These are phyloP conservation scores for Sporothrix phasma DNA, from an alignment of 2,329 filamentous ascomycete genomes.

Conservation along the genomic window DNA sequence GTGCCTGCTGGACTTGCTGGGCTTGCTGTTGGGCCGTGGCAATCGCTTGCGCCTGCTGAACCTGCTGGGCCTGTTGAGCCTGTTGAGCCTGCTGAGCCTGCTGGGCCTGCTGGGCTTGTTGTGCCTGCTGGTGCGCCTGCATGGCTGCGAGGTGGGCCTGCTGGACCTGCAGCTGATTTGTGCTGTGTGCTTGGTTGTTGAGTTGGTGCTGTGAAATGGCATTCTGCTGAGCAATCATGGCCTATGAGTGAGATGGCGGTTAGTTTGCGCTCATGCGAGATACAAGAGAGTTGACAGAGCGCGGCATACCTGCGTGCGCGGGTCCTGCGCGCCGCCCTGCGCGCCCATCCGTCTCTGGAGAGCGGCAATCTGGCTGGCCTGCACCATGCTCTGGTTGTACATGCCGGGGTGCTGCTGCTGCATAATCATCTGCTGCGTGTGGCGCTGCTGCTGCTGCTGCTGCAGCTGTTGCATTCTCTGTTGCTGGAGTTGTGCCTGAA, in stretches of 20 bases:
- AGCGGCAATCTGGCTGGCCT: constrained; percentile 26
- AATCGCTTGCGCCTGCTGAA: constrained; percentile 16
- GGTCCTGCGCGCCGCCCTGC: constrained; percentile 9
- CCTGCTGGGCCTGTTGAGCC: constrained; percentile 32
- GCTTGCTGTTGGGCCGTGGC: constrained; percentile 31
- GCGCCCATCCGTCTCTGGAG: constrained; percentile 31
- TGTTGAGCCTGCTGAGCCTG: constrained; percentile 28
- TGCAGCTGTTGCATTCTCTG: constrained; percentile 45
- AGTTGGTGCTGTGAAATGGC: constrained; percentile 35
- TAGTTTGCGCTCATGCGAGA: background rate
- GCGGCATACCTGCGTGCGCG: constrained; percentile 20
- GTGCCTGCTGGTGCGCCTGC: constrained; percentile 8
- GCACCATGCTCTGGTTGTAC: constrained; percentile 48
- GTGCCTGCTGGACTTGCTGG: constrained; percentile 25
- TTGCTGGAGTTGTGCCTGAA: constrained; percentile 39
- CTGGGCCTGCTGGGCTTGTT: constrained; percentile 34
- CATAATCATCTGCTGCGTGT: constrained; percentile 43
- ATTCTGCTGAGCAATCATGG: constrained; percentile 38
- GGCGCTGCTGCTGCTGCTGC: constrained; percentile 42
- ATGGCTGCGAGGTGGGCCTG: constrained; percentile 10
- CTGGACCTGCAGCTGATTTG: constrained; percentile 25
- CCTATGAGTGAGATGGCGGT: constrained; percentile 22
- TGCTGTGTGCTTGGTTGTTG: constrained; percentile 27
- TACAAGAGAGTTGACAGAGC: background rate
- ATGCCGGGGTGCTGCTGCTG: constrained; percentile 42